Conservation (phyloP, 2,329 filamentous ascomycete species). For the Trichoderma simmonsii region DNA sequence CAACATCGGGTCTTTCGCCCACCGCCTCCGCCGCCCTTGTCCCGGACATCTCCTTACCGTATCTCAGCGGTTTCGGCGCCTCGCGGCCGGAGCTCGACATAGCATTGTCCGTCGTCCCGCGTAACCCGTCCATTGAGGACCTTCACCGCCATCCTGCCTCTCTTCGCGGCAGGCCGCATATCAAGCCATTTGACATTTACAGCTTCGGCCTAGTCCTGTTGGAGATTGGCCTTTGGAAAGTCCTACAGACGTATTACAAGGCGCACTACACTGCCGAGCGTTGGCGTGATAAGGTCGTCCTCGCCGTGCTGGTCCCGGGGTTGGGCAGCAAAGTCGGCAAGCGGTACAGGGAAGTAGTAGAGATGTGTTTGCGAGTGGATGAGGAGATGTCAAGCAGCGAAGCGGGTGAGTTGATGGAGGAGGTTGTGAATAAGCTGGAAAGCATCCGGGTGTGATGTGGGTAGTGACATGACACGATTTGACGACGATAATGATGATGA, state of each 20-base stretch:
- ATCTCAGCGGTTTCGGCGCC: slow-evolving; percentile 54
- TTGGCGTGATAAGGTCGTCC: slow-evolving; percentile 42
- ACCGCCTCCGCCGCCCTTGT: slow-evolving; percentile 36
- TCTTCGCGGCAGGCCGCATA: slow-evolving; percentile 40
- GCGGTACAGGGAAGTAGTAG: slow-evolving; percentile 41
- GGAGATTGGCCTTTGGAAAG: slow-evolving; percentile 50
- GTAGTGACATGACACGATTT: neutral
- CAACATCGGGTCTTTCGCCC: slow-evolving; percentile 30
- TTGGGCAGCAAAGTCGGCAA: slow-evolving; percentile 41
- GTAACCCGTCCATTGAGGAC: slow-evolving; percentile 41
- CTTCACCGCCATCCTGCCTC: slow-evolving; percentile 48
- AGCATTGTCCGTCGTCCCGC: slow-evolving; percentile 46
- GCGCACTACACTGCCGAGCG: slow-evolving; percentile 40
- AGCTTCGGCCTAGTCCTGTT: slow-evolving; percentile 49
- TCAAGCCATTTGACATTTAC: slow-evolving; percentile 53
- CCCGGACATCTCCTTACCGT: slow-evolving; percentile 42
- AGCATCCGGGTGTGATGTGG: slow-evolving; percentile 32
- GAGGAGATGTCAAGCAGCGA: slow-evolving; percentile 39
- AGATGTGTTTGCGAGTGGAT: slow-evolving; percentile 37
- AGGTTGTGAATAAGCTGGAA: slow-evolving; percentile 40
- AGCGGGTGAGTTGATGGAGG: slow-evolving; percentile 41
- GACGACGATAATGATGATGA: neutral
- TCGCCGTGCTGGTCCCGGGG: slow-evolving; percentile 40
- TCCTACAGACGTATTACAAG: slow-evolving; percentile 40
- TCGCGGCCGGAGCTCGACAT: slow-evolving; percentile 50